Evolutionary conservation across 2,329 filamentous ascomycete species (phyloP), one percentile per base, ranked within the genome.

Genomic region (Beauveria scarabaeidicola): DNA sequence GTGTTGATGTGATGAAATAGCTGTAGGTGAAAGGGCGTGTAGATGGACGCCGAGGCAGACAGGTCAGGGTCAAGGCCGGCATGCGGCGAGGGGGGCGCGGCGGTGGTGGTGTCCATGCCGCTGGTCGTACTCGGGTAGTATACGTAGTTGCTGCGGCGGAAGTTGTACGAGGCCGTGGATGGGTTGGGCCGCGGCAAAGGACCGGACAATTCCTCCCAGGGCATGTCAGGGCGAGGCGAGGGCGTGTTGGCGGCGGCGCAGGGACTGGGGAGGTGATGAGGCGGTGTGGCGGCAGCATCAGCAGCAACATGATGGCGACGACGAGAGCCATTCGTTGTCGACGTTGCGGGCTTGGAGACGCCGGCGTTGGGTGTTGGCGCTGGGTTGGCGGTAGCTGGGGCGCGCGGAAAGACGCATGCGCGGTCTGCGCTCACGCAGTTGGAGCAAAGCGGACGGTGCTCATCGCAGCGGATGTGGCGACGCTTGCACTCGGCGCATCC

Each of bases 391-490:
- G 19, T 21, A 7, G 17, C 27, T 21, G 52, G 63, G 19, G 6
- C 48, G 41, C 43, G 46, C 8, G 69, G 71, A 48, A 71, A 78
- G 0, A 71, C 71, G 60, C 75, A 78, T 7, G 61, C 60, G 7
- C 72, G 67, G 53, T 74, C 69, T 44, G 70, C 71, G 47, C 71
- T 70, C 21, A 68, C 64, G 63, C 75, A 78, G 61, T 77, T 75
- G 48, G 68, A 69, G 61, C 76, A 78, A 1, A 68, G 60, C 1
- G 76, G 76, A 4, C 69, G 70, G 8, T 63, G 69, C 64, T 78
- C 75, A 58, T 78, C 76, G 66, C 76, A 78, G 40, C 74, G 74
- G 58, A 75, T 74, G 48, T 76, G 74, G 1, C 74, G 69, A 17
- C 71, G 63, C 65, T 76, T 76, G 66, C 74, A 76, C 62, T 74